Conservation (phyloP, 768 basidiomycete species). For the Agaricus subrufescens region DNA sequence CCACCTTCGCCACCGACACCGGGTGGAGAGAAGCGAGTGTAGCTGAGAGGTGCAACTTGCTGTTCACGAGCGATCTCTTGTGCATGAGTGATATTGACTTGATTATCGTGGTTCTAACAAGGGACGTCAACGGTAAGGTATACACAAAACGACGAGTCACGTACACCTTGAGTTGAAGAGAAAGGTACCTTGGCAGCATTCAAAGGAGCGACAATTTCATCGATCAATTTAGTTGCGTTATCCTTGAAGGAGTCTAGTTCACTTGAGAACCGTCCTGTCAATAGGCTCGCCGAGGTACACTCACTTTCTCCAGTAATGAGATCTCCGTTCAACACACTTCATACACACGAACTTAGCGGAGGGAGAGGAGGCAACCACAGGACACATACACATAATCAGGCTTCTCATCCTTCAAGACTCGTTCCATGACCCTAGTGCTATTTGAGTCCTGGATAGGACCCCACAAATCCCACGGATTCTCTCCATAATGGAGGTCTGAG, state of each 20-base stretch:
- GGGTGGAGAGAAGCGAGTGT: constrained; percentile 55
- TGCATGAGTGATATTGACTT: constrained; percentile 65
- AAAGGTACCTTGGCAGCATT: constrained; percentile 57
- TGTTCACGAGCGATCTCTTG: constrained; percentile 65
- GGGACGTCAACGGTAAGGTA: neutral
- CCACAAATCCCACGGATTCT: constrained; percentile 68
- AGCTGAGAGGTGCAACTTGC: constrained; percentile 50
- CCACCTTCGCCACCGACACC: constrained; percentile 63
- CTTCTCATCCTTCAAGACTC: constrained; percentile 48
- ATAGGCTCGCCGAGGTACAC: constrained; percentile 6
- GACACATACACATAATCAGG: constrained; percentile 65
- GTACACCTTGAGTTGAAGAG: constrained; percentile 63
- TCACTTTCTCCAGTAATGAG: constrained; percentile 68
- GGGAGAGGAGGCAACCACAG: neutral
- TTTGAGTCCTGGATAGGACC: constrained; percentile 65
- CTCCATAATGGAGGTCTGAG: constrained; percentile 73
- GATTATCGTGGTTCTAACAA: constrained; percentile 69
- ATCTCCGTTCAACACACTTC: constrained; percentile 68
- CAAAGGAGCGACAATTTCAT: constrained; percentile 58
- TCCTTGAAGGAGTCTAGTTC: constrained; percentile 57
- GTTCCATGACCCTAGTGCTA: constrained; percentile 54
- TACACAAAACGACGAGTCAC: constrained; percentile 13
- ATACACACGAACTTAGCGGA: neutral
- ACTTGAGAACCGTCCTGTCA: neutral
- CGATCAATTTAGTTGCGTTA: constrained; percentile 63